These are phyloP conservation scores for Niebla homalea DNA, from an alignment of 495 filamentous ascomycete genomes.

Conservation along the genomic window DNA sequence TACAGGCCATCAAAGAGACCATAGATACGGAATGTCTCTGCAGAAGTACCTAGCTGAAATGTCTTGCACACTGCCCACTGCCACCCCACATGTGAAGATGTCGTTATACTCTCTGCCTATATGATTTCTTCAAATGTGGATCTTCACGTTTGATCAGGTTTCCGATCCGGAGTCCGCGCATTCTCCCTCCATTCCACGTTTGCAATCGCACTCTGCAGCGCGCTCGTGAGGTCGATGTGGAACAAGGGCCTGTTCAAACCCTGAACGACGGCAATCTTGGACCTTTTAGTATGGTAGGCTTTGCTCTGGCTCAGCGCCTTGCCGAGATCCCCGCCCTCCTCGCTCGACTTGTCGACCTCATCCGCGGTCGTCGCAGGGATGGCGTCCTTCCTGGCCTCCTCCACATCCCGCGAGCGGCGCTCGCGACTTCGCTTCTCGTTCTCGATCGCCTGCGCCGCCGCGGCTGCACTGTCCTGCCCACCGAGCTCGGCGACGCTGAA, in stretches of 20 bases:
- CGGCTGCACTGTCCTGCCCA: constrained; percentile 54
- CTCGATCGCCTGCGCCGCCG: constrained; percentile 39
- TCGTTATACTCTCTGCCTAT: too few relatives aligned
- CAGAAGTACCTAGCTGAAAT: too few relatives aligned
- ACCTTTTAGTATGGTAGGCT: constrained; percentile 23
- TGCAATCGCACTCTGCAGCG: constrained; percentile 74
- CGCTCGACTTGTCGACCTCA: constrained; percentile 15
- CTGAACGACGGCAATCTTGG: constrained; percentile 55
- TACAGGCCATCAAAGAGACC: too few relatives aligned
- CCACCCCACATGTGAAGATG: too few relatives aligned
- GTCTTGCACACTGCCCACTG: too few relatives aligned
- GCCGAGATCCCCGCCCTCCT: constrained; percentile 13
- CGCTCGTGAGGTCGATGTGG: constrained; percentile 87
- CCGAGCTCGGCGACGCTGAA: constrained; percentile 89
- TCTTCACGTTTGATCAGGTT: background rate
- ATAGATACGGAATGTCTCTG: too few relatives aligned
- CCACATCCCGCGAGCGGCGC: constrained; percentile 20
- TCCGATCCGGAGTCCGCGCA: background rate
- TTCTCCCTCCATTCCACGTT: constrained; percentile 46
- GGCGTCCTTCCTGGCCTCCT: constrained; percentile 23
- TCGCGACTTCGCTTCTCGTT: constrained; percentile 43
- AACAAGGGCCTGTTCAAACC: constrained; percentile 84
- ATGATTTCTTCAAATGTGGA: too few relatives aligned
- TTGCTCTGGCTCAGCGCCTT: constrained; percentile 18
- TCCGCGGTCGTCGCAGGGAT: constrained; percentile 21